Base-by-base conservation (phyloP, 306 rosid species). In the Gynostemma pentaphyllum region DNA sequence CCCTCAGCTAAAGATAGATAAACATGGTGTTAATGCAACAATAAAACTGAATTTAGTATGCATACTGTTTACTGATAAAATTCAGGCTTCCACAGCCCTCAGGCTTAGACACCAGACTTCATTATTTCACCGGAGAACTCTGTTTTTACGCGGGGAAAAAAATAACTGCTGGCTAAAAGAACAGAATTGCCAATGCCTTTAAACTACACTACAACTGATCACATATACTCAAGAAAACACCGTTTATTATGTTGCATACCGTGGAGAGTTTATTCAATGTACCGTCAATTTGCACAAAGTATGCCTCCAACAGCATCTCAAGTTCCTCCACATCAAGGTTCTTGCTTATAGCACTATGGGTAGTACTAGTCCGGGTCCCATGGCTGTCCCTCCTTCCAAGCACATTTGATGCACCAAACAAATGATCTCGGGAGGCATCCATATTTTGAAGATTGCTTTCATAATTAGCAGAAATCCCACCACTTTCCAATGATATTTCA, bases 281-380 rank as follows among this genome's bases (percentile, higher is more conserved):
- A 70, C 99, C 99, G 70, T 92, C 96, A 32, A 92, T 88, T 72
- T 88, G 99, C 62, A 88, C 99, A 45, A 92, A 92, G 76, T 92
- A 92, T 2, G 99, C 99, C 75, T 92, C 99, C 82, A 92, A 73
- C 52, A 92, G 95, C 99, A 92, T 92, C 73, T 92, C 99, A 62
- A 92, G 96, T 82, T 92, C 99, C 72, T 84, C 99, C 0, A 92
- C 99, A 47, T 92, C 96, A 49, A 84, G 95, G 10, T 69, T 75
- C 73, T 88, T 92, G 73, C 84, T 79, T 52, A 74, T 49, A 44
- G 79, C 80, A 68, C 95, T 92, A 40, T 64, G 88, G 34, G 81
- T 77, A 37, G 82, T 63, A 45, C 96, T 88, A 21, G 82, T 80
- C 37, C 66, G 95, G n/a, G 87, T 87, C 61, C 87, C 87, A 26